phyloP scores from a whole-genome alignment of 2,329 filamentous ascomycete genomes.

The Alternaria sp. region DNA sequence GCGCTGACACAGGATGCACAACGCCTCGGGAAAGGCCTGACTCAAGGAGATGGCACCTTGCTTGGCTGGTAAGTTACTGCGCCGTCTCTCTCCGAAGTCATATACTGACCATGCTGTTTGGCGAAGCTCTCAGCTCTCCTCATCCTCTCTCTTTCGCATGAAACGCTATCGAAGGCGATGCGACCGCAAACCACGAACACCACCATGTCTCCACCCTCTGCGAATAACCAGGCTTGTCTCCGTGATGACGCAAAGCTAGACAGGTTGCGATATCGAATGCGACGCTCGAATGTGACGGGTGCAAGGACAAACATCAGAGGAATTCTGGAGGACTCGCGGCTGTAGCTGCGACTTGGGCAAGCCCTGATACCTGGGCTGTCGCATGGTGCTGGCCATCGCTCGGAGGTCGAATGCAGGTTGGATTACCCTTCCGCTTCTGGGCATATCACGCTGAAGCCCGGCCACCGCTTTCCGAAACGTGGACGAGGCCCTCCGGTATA shows the following conservation, averaged over 20 bases:
- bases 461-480: not conserved
- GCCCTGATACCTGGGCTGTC: not conserved
- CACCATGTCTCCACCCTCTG: not conserved
- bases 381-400: not conserved
- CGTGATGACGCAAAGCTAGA: not conserved
- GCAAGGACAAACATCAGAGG: not conserved
- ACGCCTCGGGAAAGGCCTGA: not conserved
- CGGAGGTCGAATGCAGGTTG: not conserved
- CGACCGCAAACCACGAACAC: not conserved
- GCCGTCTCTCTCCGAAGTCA: not conserved
- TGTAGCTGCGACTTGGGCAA: not conserved
- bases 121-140: not conserved
- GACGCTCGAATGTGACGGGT: not conserved
- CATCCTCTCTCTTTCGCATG: not conserved
- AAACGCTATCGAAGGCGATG: not conserved
- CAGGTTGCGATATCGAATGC: not conserved
- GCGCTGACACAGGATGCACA: not conserved
- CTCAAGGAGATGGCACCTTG: not conserved
- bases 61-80: not conserved
- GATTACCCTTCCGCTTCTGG: not conserved
- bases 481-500: not conserved
- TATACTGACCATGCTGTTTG: not conserved
- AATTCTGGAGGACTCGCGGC: not conserved
- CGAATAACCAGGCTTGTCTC: not conserved
- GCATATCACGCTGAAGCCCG: not conserved